A percentile compares a stretch with the other conserved stretches of the same genome.
These are phyloP conservation scores for Irpex rosettiformis DNA, from an alignment of 1,284 basidiomycete genomes.

Conservation along the genomic window DNA sequence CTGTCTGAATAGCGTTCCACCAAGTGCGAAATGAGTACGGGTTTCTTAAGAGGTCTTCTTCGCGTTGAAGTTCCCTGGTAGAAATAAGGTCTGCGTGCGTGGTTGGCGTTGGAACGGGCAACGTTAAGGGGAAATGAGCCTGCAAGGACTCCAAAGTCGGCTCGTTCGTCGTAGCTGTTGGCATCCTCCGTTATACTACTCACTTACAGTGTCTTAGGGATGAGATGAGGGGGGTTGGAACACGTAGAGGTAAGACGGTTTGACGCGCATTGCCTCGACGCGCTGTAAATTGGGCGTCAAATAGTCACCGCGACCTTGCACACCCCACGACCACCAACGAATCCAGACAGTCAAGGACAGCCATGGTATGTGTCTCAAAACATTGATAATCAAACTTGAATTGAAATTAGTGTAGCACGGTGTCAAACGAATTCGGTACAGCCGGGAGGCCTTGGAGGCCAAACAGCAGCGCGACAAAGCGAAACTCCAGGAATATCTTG, in stretches of 20 bases:
- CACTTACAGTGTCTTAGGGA: no score
- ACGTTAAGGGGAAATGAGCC: conserved; percentile 76
- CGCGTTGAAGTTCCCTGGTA: conserved; percentile 77
- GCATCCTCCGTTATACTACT: conserved; percentile 39
- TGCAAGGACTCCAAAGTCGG: conserved; percentile 43
- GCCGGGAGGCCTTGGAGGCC: conserved; percentile 60
- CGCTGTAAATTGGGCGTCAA: background rate
- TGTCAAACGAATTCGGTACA: conserved; percentile 67
- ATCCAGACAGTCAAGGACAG: background rate
- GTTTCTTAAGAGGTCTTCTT: conserved; percentile 96
- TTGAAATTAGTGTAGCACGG: conserved; percentile 53
- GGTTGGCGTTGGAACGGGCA: conserved; percentile 79
- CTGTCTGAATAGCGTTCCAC: conserved; percentile 82
- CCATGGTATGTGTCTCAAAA: background rate
- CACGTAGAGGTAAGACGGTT: no score
- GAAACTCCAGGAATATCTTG: conserved; percentile 74
- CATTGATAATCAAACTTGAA: background rate
- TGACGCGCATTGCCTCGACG: background rate
- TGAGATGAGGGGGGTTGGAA: no score
- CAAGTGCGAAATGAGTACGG: conserved; percentile 89
- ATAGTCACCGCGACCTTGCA: background rate
- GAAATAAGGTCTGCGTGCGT: conserved; percentile 78
- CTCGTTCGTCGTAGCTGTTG: conserved; percentile 33
- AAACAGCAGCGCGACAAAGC: conserved; percentile 67
- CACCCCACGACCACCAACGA: background rate